These are phyloP conservation scores for Epipyxis sp. DNA, from an alignment of 108 stramenopile genomes.

Conservation along the genomic window DNA sequence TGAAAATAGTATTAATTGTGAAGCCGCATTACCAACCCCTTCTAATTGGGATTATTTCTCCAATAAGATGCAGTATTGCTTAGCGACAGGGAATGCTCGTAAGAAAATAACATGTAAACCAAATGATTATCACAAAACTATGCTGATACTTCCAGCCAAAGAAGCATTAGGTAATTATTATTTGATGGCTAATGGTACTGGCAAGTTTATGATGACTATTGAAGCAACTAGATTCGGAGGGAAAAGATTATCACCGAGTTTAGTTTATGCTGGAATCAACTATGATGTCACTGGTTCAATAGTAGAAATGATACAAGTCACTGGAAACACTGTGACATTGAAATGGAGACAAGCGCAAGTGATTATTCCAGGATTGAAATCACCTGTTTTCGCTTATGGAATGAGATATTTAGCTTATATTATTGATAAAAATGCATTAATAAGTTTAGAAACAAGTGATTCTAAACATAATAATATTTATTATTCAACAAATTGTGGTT, in stretches of 20 bases:
- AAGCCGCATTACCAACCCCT: neutral
- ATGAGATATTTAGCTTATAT: constrained; percentile 4
- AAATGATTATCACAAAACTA: neutral
- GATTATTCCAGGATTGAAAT: neutral
- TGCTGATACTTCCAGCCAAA: neutral
- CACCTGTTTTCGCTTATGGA: neutral
- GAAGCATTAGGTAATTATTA: neutral
- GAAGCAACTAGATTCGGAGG: neutral
- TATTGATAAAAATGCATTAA: neutral
- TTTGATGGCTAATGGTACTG: constrained; percentile 25
- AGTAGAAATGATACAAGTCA: neutral
- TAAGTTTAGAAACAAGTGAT: no score
- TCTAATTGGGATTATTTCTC: neutral
- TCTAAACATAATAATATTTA: no score
- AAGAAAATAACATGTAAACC: neutral
- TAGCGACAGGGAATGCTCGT: neutral
- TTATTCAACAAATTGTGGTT: no score
- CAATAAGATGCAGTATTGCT: constrained; percentile 1
- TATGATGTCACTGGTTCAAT: neutral
- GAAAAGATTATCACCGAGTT: neutral
- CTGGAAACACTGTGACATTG: neutral
- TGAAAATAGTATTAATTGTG: neutral
- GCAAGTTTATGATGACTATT: neutral
- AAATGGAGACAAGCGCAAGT: neutral
- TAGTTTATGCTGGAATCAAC: neutral